These are phyloP conservation scores for Kwoniella dendrophila DNA, from an alignment of 768 basidiomycete species.

Conservation along the genomic window DNA sequence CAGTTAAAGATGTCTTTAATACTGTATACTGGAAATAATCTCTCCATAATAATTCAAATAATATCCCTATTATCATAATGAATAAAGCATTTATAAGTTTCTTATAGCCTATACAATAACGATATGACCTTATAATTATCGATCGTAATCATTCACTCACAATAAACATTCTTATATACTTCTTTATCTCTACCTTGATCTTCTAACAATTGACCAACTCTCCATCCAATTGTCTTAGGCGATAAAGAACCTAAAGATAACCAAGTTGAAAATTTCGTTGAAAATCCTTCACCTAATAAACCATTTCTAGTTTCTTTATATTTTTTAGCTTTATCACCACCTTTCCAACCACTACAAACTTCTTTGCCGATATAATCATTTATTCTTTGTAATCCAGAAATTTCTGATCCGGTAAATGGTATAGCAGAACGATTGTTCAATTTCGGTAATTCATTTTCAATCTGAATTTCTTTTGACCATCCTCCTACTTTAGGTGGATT, in stretches of 20 bases:
- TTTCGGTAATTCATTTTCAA: slow-evolving; percentile 4
- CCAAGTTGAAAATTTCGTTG: slow-evolving; percentile 58
- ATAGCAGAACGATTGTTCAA: slow-evolving; percentile 46
- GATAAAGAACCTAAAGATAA: slow-evolving; percentile 55
- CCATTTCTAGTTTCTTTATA: slow-evolving; percentile 59
- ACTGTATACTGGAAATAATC: slow-evolving; percentile 58
- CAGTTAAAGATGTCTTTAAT: slow-evolving; percentile 36
- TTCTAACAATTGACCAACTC: slow-evolving; percentile 43
- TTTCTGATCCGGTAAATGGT: slow-evolving; percentile 56
- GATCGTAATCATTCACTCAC: slow-evolving; percentile 29
- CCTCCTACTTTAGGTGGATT: slow-evolving; percentile 42
- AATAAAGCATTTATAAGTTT: no score
- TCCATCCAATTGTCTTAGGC: slow-evolving; percentile 48
- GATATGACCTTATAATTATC: no score
- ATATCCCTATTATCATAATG: slow-evolving; percentile 37
- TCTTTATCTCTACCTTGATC: slow-evolving; percentile 46
- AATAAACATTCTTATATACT: slow-evolving; percentile 55
- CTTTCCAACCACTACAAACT: slow-evolving; percentile 24
- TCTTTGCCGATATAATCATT: slow-evolving; percentile 54
- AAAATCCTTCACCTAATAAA: slow-evolving; percentile 57
- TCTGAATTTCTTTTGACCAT: slow-evolving; percentile 27
- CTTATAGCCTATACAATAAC: no score
- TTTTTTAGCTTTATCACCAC: slow-evolving; percentile 42
- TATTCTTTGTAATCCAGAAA: slow-evolving; percentile 50
- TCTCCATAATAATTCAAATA: slow-evolving; percentile 59